Evolutionary conservation across 306 rosid genomes (phyloP).

Genomic region (Cyamopsis tetragonoloba): DNA sequence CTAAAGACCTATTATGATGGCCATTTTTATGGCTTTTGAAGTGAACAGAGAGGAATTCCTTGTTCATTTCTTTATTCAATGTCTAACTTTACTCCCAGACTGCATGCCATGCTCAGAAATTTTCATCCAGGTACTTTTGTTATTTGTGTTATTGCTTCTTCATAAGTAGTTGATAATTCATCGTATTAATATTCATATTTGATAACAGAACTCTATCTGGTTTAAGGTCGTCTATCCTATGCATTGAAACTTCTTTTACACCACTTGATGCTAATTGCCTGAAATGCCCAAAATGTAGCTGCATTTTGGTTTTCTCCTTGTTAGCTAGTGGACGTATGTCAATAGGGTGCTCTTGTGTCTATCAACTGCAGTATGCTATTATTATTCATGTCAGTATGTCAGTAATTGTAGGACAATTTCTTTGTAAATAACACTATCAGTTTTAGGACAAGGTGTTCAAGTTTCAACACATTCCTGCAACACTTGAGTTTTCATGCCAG

Average conservation of each 20-base stretch:
- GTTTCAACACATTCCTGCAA: too few species aligned
- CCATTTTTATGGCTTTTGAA: slow-evolving; percentile 14
- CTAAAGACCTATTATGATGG: not conserved
- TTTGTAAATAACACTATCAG: not conserved
- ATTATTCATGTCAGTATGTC: not conserved
- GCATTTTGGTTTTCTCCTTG: not conserved
- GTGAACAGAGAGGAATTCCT: not conserved
- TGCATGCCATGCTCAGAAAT: not conserved
- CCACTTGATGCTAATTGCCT: not conserved
- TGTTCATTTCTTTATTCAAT: not conserved
- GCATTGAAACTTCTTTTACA: not conserved
- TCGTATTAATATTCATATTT: not conserved
- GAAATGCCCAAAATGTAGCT: not conserved
- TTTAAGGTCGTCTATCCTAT: not conserved
- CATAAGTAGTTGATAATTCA: not conserved
- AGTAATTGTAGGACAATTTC: not conserved
- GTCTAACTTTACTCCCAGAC: not conserved
- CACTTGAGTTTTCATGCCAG: too few species aligned
- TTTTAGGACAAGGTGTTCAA: not conserved
- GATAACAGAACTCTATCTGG: not conserved
- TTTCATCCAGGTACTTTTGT: slow-evolving; percentile 10
- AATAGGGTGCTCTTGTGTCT: not conserved
- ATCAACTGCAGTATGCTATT: slow-evolving; percentile 4
- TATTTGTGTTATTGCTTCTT: not conserved
- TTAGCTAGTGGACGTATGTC: not conserved